These are phyloP conservation scores for Tremella yokohamensis DNA, from an alignment of 768 basidiomycete genomes.

Conservation along the genomic window DNA sequence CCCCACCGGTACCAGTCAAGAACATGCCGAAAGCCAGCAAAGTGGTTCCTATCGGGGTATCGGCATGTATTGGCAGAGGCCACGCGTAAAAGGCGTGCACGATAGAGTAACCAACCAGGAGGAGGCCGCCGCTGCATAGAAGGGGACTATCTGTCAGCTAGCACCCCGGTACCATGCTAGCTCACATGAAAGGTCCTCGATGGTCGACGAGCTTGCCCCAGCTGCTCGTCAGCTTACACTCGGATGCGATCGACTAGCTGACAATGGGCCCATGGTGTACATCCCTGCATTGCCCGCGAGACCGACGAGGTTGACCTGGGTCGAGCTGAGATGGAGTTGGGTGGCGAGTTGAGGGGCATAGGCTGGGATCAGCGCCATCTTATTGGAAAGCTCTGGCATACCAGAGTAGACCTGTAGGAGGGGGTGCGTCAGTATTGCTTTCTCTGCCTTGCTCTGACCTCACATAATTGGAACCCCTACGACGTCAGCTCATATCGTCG, in stretches of 20 bases:
- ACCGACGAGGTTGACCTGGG: constrained; percentile 74
- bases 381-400: neutral
- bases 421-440: neutral
- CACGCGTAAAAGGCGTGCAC: constrained; percentile 66
- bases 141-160: constrained; percentile 53
- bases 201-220: constrained; percentile 76
- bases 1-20: constrained; percentile 73
- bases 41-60: constrained; percentile 48
- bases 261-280: constrained; percentile 67
- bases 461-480: constrained; percentile 21
- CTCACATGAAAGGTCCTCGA: constrained; percentile 55
- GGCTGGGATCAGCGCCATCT: constrained; percentile 54
- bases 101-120: constrained; percentile 70
- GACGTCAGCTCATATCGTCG: neutral
- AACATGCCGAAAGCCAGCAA: constrained; percentile 64
- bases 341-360: constrained; percentile 82
- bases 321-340: constrained; percentile 71
- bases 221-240: neutral
- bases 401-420: constrained; percentile 17
- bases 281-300: constrained; percentile 62
- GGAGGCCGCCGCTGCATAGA: constrained; percentile 59
- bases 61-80: constrained; percentile 5
- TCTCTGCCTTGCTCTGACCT: neutral
- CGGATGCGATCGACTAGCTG: neutral
- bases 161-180: neutral